Evolutionary conservation across 176 grass and related monocot genomes (phyloP), one percentile per base, ranked within the genome.

Genomic region (Echinochloa phyllopogon): DNA sequence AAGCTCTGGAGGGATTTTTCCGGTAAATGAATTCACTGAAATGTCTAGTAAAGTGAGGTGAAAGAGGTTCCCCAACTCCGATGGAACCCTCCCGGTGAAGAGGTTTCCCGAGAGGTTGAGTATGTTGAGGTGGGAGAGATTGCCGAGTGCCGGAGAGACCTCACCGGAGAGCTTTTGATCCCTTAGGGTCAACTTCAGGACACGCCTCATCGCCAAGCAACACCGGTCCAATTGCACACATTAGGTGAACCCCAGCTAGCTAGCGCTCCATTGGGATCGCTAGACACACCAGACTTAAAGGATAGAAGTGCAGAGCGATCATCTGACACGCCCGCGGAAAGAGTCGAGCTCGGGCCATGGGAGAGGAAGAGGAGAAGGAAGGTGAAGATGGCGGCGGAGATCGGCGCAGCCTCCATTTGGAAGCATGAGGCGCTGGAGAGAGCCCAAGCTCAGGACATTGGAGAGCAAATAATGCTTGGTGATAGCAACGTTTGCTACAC

Each of bases 221-320:
- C 55, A 8, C 96, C 93, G 6, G 89, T 94, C 96, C 96, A 99
- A 45, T 91, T 87, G 87, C 96, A 99, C 40, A 83, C 68, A n/a
- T 89, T 58, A 0, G 7, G 14, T 0, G 89, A 77, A 39, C 51
- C 88, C 96, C 93, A 96, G 53, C 64, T 42, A 1, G 69, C 20
- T 12, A 99, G 85, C 1, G 37, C 85, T 39, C 81, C 80, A 1
- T 75, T 80, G 1, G 89, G 86, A 24, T 92, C 96, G 0, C 38
- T 64, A 15, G 89, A 81, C 61, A 96, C 63, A 17, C 83, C 37
- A 1, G 88, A 87, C 17, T 77, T 83, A 37, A 99, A 96, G 41
- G 84, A 73, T 4, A 99, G 36, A 29, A 96, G 91, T 2, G 89
- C 86, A 0, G 87, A 55, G 3, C 53, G 83, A 44, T 96, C 96